Base-by-base conservation (phyloP, 305 asterid species). In the Striga hermonthica region DNA sequence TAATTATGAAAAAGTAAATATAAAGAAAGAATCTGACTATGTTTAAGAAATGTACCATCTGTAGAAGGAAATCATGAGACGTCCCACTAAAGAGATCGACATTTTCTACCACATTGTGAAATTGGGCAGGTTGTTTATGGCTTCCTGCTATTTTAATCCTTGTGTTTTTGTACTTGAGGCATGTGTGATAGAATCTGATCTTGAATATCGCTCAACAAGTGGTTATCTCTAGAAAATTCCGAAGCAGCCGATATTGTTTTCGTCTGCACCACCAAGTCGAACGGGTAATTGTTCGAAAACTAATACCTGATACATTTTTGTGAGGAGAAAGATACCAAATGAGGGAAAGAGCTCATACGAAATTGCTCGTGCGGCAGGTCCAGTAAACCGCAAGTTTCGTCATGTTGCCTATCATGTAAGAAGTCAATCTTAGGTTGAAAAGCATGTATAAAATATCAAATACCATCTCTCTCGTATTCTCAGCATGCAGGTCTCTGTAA, bases 321-420 rank as follows among this genome's bases (percentile, higher is more conserved):
- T 47, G 11, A 8, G 1, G 10, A 5, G 3, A 12, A 7, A 7
- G 9, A 43, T 43, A 43, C 9, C 11, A 2, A 11, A 5, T 43
- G 3, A 3, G 2, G 34, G 71, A 38, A 61, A 57, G 66, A 73
- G 69, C 37, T 54, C 86, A 4, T 85, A 90, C 97, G 6, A 90
- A 90, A 52, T 67, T 71, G 28, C 89, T 79, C 40, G 97, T 90
- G 76, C 84, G 81, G 78, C 87, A 80, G 57, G 85, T 90, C 95
- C 95, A 78, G 66, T 87, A 95, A 64, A 90, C 92, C 0, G 86
- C 92, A 34, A 90, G 95, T 65, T 90, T 85, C 14, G 97, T 87
- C 95, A 90, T 90, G 78, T 90, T 90, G 22, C 97, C 97, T 0
- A 87, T 90, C 73, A 90, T 81, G 71, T 90, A 90, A 64, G 97